phyloP scores from a whole-genome alignment of 2,329 filamentous ascomycete genomes.

The Davidsoniella neocaledoniae region DNA sequence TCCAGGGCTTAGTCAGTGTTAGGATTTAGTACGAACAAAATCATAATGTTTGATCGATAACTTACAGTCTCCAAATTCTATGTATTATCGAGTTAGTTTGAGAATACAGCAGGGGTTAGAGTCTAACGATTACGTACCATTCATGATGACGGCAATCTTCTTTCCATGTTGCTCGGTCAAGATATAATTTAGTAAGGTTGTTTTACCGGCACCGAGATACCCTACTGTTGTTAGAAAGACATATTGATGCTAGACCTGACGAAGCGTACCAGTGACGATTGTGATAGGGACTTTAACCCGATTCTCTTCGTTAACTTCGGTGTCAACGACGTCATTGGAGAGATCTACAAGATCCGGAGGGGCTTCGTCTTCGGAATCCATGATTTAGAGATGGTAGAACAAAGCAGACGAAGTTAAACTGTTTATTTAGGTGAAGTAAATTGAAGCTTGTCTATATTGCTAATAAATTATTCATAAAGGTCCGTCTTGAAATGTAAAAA shows the following conservation, averaged over 20 bases:
- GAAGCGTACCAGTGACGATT: slow-evolving; percentile 54
- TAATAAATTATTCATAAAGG: no score
- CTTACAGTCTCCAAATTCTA: slow-evolving; percentile 70
- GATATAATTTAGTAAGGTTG: slow-evolving; percentile 89
- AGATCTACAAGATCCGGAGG: slow-evolving; percentile 45
- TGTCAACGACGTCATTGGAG: slow-evolving; percentile 20
- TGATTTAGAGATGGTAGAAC: slow-evolving; percentile 17
- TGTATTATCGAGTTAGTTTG: slow-evolving; percentile 5
- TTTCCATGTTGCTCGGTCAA: slow-evolving; percentile 90
- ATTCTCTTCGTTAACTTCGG: slow-evolving; percentile 27
- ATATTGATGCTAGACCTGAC: slow-evolving; percentile 11
- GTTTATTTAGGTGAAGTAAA: no score
- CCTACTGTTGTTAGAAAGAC: slow-evolving; percentile 31
- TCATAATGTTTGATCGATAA: slow-evolving; percentile 7
- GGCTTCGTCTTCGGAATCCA: slow-evolving; percentile 50
- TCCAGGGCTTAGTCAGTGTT: slow-evolving; percentile 49
- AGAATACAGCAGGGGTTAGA: background rate
- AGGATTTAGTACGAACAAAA: slow-evolving; percentile 7
- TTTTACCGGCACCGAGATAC: slow-evolving; percentile 91
- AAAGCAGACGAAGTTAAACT: background rate
- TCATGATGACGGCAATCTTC: slow-evolving; percentile 94
- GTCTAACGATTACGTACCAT: slow-evolving; percentile 34
- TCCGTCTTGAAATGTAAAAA: no score
- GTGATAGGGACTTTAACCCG: slow-evolving; percentile 62
- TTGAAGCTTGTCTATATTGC: no score